Base-by-base conservation (phyloP, 352 stramenopile species). In the Globisporangium apiculatum region DNA sequence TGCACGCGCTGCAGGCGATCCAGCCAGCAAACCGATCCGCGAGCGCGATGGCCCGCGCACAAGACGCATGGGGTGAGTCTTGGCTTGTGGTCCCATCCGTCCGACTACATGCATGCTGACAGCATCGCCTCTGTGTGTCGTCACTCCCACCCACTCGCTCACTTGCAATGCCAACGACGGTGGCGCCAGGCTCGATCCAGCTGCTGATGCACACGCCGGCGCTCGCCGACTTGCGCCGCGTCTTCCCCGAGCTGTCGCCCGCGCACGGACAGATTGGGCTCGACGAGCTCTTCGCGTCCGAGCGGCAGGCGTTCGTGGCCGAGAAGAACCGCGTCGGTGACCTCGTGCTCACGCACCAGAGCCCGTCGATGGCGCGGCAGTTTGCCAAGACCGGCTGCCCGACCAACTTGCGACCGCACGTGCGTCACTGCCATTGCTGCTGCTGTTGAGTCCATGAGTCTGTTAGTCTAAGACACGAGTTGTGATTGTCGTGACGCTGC, bases 301-400 rank as follows among this genome's bases (percentile, higher is more conserved):
- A 88, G 43, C 70, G 82, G 7, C 65, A 71, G n/a, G 61, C 58
- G 10, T 92, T 88, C 55, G 24, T 89, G 2, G 42, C 51, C 5
- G 79, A 89, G 59, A 92, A 90, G 54, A 75, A 74, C 48, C 76
- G 78, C 14, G 66, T 92, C 4, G 82, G 82, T 7, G 78, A 87
- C 49, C 61, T 86, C 31, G 79, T 92, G 10, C 60, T 86, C 31
- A 55, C 67, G 5, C 75, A 87, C 42, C 71, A 82, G 53, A 90
- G 76, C 55, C 64, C 82, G 17, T 79, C 76, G 12, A 92, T 89
- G 70, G 82, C 82, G 43, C 57, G 82, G 14, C 82, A 92, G 55
- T 92, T 80, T 61, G 80, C 78, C 53, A 90, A 90, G 69, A 90
- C 82, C 3, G 82, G 78, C 8, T 90, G 78, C 38, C 79, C 79